These are phyloP conservation scores for Colletotrichum sp. DNA, from an alignment of 2,329 filamentous ascomycete genomes.

Conservation along the genomic window DNA sequence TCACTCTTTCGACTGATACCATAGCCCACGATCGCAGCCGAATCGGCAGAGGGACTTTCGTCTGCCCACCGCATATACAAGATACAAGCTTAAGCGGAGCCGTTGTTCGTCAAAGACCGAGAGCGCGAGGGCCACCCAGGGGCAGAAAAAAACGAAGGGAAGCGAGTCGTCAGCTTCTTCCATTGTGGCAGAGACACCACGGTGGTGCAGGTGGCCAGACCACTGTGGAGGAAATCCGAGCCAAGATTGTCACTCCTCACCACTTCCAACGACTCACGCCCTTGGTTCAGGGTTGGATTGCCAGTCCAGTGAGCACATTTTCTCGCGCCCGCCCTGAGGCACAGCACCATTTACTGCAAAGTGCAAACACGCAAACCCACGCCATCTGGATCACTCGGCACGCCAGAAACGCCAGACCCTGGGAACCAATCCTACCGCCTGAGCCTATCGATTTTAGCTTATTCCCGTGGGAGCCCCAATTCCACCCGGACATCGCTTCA, in stretches of 20 bases:
- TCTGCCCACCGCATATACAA: neutral
- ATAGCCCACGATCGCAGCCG: neutral
- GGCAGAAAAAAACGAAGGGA: neutral
- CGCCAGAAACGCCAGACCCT: neutral
- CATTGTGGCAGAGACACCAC: neutral
- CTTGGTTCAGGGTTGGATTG: neutral
- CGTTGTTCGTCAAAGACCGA: neutral
- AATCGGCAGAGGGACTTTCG: neutral
- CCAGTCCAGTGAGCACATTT: neutral
- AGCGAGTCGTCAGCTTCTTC: neutral
- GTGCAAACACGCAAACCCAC: neutral
- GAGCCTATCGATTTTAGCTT: neutral
- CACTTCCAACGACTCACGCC: neutral
- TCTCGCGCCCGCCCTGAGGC: neutral
- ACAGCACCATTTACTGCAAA: neutral
- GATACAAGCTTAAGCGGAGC: neutral
- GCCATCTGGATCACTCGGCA: slow-evolving; percentile 17
- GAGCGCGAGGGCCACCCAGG: neutral
- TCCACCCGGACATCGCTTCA: neutral
- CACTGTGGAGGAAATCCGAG: slow-evolving; percentile 5
- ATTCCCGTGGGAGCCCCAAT: neutral
- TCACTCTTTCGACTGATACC: neutral
- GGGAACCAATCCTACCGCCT: neutral
- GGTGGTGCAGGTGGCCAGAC: neutral
- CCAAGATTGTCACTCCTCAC: neutral